Conservation (phyloP, 139 green algal genomes). For the Chlorella sp. region DNA sequence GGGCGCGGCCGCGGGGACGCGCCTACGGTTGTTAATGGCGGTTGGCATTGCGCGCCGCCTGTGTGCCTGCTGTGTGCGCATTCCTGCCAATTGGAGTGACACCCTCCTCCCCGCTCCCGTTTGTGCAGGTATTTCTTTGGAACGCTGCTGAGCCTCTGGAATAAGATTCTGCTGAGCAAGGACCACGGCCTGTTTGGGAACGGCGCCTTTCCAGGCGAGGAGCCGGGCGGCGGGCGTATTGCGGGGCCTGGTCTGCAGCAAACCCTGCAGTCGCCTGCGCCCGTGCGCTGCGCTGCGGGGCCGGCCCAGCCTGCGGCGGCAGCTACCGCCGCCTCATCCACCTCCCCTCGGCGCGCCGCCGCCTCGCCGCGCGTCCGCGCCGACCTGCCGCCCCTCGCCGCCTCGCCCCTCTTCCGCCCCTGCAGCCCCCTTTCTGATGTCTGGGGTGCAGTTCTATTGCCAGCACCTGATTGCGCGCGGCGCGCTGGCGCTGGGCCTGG, state of each 20-base stretch:
- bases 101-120: no score
- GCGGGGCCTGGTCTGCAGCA: background rate
- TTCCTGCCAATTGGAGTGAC: no score
- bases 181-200: conserved; percentile 68
- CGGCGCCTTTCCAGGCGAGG: conserved; percentile 75
- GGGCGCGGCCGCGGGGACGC: no score
- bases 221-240: no score
- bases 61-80: no score
- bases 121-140: conserved; percentile 77
- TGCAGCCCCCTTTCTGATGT: conserved; percentile 68
- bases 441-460: conserved; percentile 71
- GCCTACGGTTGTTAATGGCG: no score
- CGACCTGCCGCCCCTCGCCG: background rate
- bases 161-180: conserved; percentile 73
- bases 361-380: background rate
- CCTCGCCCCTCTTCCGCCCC: background rate
- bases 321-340: background rate
- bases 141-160: conserved; percentile 75
- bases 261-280: background rate
- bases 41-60: no score
- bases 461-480: conserved; percentile 67
- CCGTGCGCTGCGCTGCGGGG: no score
- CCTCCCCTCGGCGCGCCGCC: background rate
- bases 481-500: conserved; percentile 51
- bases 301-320: background rate